Conservation (phyloP, 768 basidiomycete species). For the Boletus pseudopeckii region DNA sequence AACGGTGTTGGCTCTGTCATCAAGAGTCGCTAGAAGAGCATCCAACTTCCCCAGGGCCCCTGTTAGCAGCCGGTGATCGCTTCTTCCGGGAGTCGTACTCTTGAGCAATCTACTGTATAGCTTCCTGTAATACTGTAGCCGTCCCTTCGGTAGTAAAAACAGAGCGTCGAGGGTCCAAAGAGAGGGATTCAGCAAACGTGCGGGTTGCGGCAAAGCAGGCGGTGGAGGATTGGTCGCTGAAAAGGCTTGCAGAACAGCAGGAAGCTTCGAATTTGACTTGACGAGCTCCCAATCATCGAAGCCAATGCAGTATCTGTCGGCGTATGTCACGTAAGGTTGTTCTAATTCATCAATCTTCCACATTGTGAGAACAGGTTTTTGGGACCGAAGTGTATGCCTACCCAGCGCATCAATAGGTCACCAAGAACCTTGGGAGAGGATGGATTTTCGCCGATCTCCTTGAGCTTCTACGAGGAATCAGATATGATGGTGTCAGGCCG, state of each 20-base stretch:
- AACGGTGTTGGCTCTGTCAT: slow-evolving; percentile 49
- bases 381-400: slow-evolving; percentile 37
- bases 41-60: slow-evolving; percentile 82
- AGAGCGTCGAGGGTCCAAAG: slow-evolving; percentile 84
- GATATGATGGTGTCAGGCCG: not conserved
- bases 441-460: slow-evolving; percentile 90
- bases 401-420: slow-evolving; percentile 97
- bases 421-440: slow-evolving; percentile 92
- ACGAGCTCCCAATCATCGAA: slow-evolving; percentile 87
- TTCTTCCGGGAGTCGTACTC: slow-evolving; percentile 80
- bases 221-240: slow-evolving; percentile 64
- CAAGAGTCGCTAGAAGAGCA: slow-evolving; percentile 61
- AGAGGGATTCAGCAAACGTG: slow-evolving; percentile 35
- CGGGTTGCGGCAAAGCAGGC: slow-evolving; percentile 34
- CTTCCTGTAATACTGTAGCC: slow-evolving; percentile 90
- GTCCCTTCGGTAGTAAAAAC: slow-evolving; percentile 80
- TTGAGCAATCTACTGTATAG: slow-evolving; percentile 83
- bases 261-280: slow-evolving; percentile 68
- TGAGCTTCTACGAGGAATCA: slow-evolving; percentile 66
- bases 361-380: slow-evolving; percentile 17
- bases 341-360: slow-evolving; percentile 87
- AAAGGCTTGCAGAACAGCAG: slow-evolving; percentile 63
- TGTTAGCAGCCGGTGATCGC: slow-evolving; percentile 79
- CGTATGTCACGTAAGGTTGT: slow-evolving; percentile 80
- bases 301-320: slow-evolving; percentile 62